Evolutionary conservation across 345 rosid species (phyloP).

Genomic region (Mercurialis annua): DNA sequence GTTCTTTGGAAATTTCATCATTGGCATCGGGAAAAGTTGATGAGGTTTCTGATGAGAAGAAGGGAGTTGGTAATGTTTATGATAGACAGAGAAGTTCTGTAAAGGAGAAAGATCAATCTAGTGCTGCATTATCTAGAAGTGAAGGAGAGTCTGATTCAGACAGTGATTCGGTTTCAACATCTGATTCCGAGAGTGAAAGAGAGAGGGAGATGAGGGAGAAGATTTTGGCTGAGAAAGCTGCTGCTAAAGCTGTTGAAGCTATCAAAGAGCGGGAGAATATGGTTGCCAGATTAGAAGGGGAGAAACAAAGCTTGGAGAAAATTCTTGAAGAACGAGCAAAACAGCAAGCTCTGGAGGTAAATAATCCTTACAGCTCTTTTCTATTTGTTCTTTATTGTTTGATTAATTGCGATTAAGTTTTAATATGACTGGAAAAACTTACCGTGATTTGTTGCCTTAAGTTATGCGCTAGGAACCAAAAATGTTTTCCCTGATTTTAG

Average conservation of each 20-base stretch:
- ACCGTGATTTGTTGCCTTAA: neutral
- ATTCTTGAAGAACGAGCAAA: slow-evolving; percentile 87
- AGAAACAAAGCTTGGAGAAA: slow-evolving; percentile 91
- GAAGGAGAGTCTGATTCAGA: slow-evolving; percentile 54
- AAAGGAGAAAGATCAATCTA: slow-evolving; percentile 36
- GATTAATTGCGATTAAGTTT: neutral
- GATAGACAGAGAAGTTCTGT: slow-evolving; percentile 29
- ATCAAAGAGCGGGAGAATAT: slow-evolving; percentile 79
- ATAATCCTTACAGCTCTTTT: neutral
- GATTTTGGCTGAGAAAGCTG: slow-evolving; percentile 71
- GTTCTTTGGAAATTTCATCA: slow-evolving; percentile 22
- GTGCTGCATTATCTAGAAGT: slow-evolving; percentile 27
- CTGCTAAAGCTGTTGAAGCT: slow-evolving; percentile 68
- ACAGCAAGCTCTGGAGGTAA: slow-evolving; percentile 94
- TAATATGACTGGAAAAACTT: neutral
- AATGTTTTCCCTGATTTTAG: neutral
- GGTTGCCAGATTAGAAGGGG: slow-evolving; percentile 92
- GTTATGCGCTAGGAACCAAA: neutral
- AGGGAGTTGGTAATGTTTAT: slow-evolving; percentile 33
- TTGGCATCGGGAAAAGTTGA: slow-evolving; percentile 24
- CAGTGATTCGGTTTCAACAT: slow-evolving; percentile 58
- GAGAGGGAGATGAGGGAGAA: slow-evolving; percentile 75
- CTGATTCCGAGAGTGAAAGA: slow-evolving; percentile 77
- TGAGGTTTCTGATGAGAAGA: slow-evolving; percentile 30
- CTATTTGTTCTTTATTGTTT: slow-evolving; percentile 7